These are phyloP conservation scores for Eimeria zaria DNA, from an alignment of 169 alveolate genomes.

Conservation along the genomic window DNA sequence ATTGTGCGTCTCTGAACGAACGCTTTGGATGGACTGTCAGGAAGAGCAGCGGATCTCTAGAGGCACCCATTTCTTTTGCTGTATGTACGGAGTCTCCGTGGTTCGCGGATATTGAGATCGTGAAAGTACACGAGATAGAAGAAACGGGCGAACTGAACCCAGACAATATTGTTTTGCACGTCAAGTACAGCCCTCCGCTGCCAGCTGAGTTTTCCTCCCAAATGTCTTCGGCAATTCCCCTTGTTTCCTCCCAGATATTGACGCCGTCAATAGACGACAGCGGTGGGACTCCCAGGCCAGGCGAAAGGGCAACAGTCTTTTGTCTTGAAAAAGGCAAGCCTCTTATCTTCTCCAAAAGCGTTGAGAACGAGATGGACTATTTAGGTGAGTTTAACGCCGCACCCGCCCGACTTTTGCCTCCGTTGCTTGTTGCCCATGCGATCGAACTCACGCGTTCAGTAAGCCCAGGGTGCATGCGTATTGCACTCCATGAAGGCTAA, in stretches of 20 bases:
- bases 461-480: not conserved
- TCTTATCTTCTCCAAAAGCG: not conserved
- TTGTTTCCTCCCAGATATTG: not conserved
- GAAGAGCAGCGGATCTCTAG: not conserved
- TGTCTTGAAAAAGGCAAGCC: constrained; percentile 39
- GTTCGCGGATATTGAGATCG: constrained; percentile 29
- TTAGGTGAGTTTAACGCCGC: constrained; percentile 42
- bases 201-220: not conserved
- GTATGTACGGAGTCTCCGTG: constrained; percentile 49
- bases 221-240: not conserved
- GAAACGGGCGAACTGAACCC: not conserved
- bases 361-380: constrained; percentile 4
- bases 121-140: not conserved
- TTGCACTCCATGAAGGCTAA: not conserved
- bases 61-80: not conserved
- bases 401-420: not conserved
- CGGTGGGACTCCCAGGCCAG: not conserved
- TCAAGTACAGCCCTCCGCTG: constrained; percentile 5
- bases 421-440: not conserved
- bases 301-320: constrained; percentile 28
- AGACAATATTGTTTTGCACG: not conserved
- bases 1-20: constrained; percentile 22
- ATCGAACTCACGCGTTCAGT: not conserved
- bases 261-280: not conserved
- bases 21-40: constrained; percentile 18